phyloP scores from a whole-genome alignment of 2,329 filamentous ascomycete species.

The Ascochyta lentis region DNA sequence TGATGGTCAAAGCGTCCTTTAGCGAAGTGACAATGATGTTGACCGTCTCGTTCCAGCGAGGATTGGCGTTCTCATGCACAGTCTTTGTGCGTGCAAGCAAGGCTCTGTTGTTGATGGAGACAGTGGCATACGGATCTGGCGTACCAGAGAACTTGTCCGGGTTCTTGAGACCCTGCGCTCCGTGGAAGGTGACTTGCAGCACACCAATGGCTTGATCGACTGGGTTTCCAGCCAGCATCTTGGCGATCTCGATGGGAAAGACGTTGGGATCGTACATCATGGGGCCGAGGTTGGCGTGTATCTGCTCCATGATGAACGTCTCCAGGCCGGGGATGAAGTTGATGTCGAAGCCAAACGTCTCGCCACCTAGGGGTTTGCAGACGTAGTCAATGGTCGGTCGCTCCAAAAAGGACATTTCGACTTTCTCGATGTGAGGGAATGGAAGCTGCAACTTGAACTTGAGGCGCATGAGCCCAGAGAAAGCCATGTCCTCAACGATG shows the following conservation, averaged over 20 bases:
- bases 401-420: constrained; percentile 94
- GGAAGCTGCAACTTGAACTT: constrained; percentile 97
- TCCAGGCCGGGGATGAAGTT: constrained; percentile 98
- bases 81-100: constrained; percentile 89
- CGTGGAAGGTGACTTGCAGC: constrained; percentile 87
- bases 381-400: constrained; percentile 92
- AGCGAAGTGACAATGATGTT: constrained; percentile 94
- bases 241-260: constrained; percentile 97
- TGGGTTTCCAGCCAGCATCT: constrained; percentile 93
- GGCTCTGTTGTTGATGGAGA: constrained; percentile 83
- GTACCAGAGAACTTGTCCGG: constrained; percentile 91
- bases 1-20: constrained; percentile 83
- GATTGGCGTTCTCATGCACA: constrained; percentile 81
- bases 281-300: constrained; percentile 88
- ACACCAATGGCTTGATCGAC: constrained; percentile 97
- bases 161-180: constrained; percentile 92
- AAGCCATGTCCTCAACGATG: constrained; percentile 97
- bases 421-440: constrained; percentile 92
- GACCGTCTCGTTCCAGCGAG: constrained; percentile 95
- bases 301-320: constrained; percentile 92
- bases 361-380: constrained; percentile 95
- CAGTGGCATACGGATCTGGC: constrained; percentile 84
- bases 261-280: constrained; percentile 99
- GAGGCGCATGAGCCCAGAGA: constrained; percentile 92
- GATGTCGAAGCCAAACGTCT: constrained; percentile 96